Evolutionary conservation across 2,329 filamentous ascomycete genomes (phyloP), one percentile per base, ranked within the genome.

Genomic region (Dothidotthia symphoricarpi): DNA sequence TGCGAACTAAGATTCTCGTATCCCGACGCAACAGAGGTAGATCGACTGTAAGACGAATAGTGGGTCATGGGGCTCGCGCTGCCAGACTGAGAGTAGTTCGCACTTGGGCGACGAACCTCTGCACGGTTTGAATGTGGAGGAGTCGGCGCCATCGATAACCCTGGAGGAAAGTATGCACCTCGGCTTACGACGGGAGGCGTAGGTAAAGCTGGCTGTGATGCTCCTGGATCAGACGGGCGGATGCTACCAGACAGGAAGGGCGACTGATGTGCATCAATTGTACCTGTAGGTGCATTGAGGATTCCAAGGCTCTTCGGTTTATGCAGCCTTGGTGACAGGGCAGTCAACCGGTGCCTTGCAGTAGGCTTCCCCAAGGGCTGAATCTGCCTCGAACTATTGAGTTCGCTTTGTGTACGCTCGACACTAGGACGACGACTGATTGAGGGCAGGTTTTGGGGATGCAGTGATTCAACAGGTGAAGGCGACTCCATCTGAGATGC

Each of bases 301-400:
- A 65, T 30, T 22, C 71, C 71, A 10, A 77, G 54, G 51, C 76
- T 80, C 13, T 73, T 68, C 16, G 75, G 69, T 44, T 79, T 74
- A 36, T 69, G 67, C 27, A 73, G 35, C 4, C 57, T 64, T 8
- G 80, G 79, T 8, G 81, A 82, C 47, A 74, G 72, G 1, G 81
- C 78, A 9, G 76, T 81, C 43, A 81, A 56, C n/a, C 79, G 73
- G 24, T 74, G 73, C 47, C 78, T 69, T 37, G 66, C 31, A 29
- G 54, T 45, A 25, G 54, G 55, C 17, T 50, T 51, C 26, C 52
- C 49, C 19, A 56, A 56, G 4, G 51, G 55, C 27, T 49, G 59
- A 39, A 55, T 64, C 13, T 38, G 53, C 38, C 55, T 55, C 12
- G 37, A 46, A n/a, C 49, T 40, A 9, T 47, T 41, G 10, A 45